A percentile compares a stretch with the other conserved stretches of the same genome.
Conservation (phyloP, 129 eudicot species). For the Flaveria brownii region DNA sequence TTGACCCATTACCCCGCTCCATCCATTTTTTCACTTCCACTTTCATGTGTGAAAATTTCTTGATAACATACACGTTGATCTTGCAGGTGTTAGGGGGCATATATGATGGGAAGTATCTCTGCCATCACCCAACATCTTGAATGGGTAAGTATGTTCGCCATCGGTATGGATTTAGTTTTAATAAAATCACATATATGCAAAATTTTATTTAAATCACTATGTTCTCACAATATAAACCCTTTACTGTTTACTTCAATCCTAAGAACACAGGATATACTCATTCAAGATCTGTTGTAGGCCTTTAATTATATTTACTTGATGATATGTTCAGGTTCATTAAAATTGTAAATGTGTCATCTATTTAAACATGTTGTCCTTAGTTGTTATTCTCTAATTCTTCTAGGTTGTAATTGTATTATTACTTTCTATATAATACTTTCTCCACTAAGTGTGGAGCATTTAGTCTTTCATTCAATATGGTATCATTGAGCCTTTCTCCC, state of each 20-base stretch:
- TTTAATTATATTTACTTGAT: constrained; percentile 27
- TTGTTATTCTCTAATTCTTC: too few species aligned
- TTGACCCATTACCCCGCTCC: neutral
- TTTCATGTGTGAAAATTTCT: neutral
- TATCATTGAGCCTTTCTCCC: too few species aligned
- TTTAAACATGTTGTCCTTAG: too few species aligned
- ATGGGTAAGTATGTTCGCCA: constrained; percentile 54
- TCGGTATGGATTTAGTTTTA: neutral
- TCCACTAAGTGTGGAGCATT: too few species aligned
- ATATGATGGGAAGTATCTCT: constrained; percentile 70
- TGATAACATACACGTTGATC: constrained; percentile 16
- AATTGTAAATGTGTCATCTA: constrained; percentile 20
- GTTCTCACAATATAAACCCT: neutral
- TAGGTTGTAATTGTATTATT: too few species aligned
- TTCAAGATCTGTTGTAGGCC: too few species aligned
- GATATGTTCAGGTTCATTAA: constrained; percentile 72
- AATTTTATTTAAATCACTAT: neutral
- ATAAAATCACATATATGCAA: neutral
- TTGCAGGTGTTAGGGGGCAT: constrained; percentile 83
- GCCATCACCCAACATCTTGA: constrained; percentile 96
- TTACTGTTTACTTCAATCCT: too few species aligned
- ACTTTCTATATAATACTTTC: too few species aligned
- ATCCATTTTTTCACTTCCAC: neutral
- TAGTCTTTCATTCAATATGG: too few species aligned
- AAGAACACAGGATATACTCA: too few species aligned